Evolutionary conservation across 2,329 filamentous ascomycete genomes (phyloP), one percentile per base, ranked within the genome.

Genomic region (Xylariomycetidae sp.): DNA sequence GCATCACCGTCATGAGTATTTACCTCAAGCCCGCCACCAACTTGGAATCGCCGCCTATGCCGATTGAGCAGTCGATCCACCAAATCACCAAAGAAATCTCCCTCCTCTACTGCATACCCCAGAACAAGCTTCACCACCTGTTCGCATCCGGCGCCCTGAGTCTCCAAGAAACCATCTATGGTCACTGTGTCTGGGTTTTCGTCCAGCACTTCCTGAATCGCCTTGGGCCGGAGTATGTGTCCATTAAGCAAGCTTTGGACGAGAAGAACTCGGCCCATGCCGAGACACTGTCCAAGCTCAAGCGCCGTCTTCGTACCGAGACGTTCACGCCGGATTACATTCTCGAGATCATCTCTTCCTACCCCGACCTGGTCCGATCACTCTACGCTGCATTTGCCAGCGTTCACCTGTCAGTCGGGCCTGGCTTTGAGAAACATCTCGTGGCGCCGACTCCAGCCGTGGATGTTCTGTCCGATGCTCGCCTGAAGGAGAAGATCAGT

Each of bases 21-120:
- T 98, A 98, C 63, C 74, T 98, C 39, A 82, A 83, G 46, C 88
- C 86, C 15, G 73, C 83, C 13, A 57, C 70, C 29, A 74, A 73
- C 44, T 60, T 72, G 16, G 65, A 76, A 23, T 63, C 72, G 25
- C 70, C 73, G 36, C 65, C 67, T 56, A 89, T 90, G 24, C 82
- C 88, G 1, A 87, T 96, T 47, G 87, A 95, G 53, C 83, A 90
- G 48, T 92, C 90, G 3, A 95, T 98, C 47, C 86, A 95, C 64
- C 92, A 98, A 64, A 95, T 98, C 67, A 94, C 92, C 68, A 96
- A 96, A 73, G 92, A 98, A 62, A 82, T 95, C 31, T 96, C 92
- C 2, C 75, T 98, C 38, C 72, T 98, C 13, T 98, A 96, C 76
- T 98, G 92, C 60, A 84, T 98, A 47, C 92, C 92, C 10, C 90